phyloP scores from a whole-genome alignment of 345 rosid species.

The Eucalyptus marginata region DNA sequence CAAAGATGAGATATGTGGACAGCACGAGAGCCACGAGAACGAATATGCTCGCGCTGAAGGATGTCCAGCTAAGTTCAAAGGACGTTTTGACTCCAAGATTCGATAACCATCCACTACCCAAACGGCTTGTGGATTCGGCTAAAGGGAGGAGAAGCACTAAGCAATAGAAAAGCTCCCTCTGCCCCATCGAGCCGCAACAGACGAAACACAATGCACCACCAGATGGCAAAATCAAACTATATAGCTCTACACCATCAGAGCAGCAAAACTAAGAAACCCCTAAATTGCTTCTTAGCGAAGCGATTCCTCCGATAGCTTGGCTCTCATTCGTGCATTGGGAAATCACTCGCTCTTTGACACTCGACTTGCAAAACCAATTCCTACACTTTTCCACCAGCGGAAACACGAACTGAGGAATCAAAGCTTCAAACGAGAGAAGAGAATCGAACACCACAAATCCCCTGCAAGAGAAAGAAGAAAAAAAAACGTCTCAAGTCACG shows the following conservation, averaged over 20 bases:
- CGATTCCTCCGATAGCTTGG: neutral
- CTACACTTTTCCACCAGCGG: neutral
- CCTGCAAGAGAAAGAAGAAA: neutral
- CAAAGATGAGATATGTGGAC: slow-evolving; percentile 80
- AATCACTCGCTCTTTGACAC: neutral
- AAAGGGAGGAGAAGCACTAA: slow-evolving; percentile 38
- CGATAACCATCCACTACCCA: slow-evolving; percentile 26
- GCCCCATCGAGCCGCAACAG: slow-evolving; percentile 33
- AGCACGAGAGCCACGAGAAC: slow-evolving; percentile 68
- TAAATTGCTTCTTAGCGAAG: neutral
- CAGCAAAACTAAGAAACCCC: neutral
- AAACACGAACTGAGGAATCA: neutral
- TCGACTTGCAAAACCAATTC: neutral
- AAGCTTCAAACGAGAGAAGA: neutral
- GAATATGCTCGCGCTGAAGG: slow-evolving; percentile 80
- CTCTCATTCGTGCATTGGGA: neutral
- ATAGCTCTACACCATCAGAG: neutral
- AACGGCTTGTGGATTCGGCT: slow-evolving; percentile 48
- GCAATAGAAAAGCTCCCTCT: slow-evolving; percentile 36
- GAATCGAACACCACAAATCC: neutral
- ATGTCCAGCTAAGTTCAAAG: slow-evolving; percentile 54
- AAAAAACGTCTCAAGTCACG: neutral
- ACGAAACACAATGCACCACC: neutral
- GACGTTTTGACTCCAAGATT: slow-evolving; percentile 29
- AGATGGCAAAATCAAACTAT: neutral